Evolutionary conservation across 805 yeast genomes (phyloP), one percentile per base, ranked within the genome.

Genomic region (Spathaspora boniae): DNA sequence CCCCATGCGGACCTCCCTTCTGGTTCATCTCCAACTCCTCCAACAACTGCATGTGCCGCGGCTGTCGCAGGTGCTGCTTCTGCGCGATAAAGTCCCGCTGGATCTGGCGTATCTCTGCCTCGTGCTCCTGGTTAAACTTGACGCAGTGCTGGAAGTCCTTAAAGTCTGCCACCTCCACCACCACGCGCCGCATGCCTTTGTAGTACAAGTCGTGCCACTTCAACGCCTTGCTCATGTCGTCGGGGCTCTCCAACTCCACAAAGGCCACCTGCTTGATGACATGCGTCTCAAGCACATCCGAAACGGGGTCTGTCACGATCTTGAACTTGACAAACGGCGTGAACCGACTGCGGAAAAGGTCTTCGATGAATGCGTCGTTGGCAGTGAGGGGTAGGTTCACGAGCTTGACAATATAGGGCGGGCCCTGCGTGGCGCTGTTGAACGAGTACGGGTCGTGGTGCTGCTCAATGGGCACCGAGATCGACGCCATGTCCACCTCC

Each of bases 321-420:
- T 82, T 80, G 52, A 76, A 73, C 53, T 80, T 80, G 34, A 67
- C 68, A 45, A 63, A 74, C 23, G 68, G 66, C 38, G 82, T 76
- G 49, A 70, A 80, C 42, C 86, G 68, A 38, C 86, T 76, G 34
- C 69, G 64, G 53, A 83, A 79, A 23, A 83, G 60, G 49, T 82
- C 86, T 34, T 66, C 70, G 15, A 82, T 61, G 34, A 74, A 69
- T 34, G 61, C 61, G 16, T 74, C 68, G 34, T 74, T 68, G 24
- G 79, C 69, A 16, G 68, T 68, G 3, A 74, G 62, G 0, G 88
- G 86, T 24, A 84, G 54, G 41, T 79, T 77, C 5, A 74, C 54
- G 36, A 84, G 65, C 51, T 81, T 82, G 29, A 76, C 75, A 38
- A 82, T 81, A 51, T 68, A 82, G 2, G 89, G 89, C 1, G 85